These are phyloP conservation scores for grape (Vitis vinifera) DNA, from an alignment of 164 flowering plant genomes.

Conservation along the genomic window ASM3070453v1 NC_081810.1:8652001-8652500, in stretches of 20 bases:
- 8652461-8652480: slow-evolving; percentile 62
- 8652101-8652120: slow-evolving; percentile 39
- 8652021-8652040: slow-evolving; percentile 49
- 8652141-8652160: slow-evolving; percentile 33
- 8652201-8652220: slow-evolving; percentile 26
- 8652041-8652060: slow-evolving; percentile 48
- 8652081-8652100: slow-evolving; percentile 46
- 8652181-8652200: slow-evolving; percentile 34
- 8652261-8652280: slow-evolving; percentile 63
- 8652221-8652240: slow-evolving; percentile 23
- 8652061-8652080: slow-evolving; percentile 26
- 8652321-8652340: slow-evolving; percentile 3
- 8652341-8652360: slow-evolving; percentile 22
- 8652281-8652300: slow-evolving; percentile 59
- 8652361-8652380: slow-evolving; percentile 49
- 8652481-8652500: slow-evolving; percentile 63
- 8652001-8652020: slow-evolving; percentile 39
- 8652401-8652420: slow-evolving; percentile 54
- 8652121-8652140: slow-evolving; percentile 27
- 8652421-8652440: slow-evolving; percentile 50
- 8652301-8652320: slow-evolving; percentile 1
- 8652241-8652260: slow-evolving; percentile 51
- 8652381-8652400: slow-evolving; percentile 59
- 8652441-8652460: slow-evolving; percentile 47
- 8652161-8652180: slow-evolving; percentile 40